Percentiles rank a stretch among this genome's conserved stretches.
Conservation (phyloP, 1,284 basidiomycete species). For the Kalmanozyma brasiliensis region DNA sequence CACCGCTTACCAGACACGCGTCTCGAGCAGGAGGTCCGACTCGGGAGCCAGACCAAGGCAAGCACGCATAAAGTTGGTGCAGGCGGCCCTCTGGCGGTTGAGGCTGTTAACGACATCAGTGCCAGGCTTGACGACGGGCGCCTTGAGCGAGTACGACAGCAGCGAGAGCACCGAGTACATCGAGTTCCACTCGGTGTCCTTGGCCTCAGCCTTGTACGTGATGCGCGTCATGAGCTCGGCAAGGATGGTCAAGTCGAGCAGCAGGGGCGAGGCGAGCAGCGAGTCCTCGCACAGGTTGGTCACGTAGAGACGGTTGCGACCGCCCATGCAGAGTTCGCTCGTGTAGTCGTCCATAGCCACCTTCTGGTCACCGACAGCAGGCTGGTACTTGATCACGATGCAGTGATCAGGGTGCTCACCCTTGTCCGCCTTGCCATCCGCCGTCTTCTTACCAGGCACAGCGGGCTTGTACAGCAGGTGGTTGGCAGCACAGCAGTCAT, state of each 20-base stretch:
- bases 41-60: slow-evolving; percentile 65
- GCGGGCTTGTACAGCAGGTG: slow-evolving; percentile 86
- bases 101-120: slow-evolving; percentile 95
- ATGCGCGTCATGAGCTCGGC: slow-evolving; percentile 94
- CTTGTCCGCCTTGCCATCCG: slow-evolving; percentile 73
- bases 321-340: slow-evolving; percentile 79
- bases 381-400: slow-evolving; percentile 76
- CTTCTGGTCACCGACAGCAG: slow-evolving; percentile 89
- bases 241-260: slow-evolving; percentile 91
- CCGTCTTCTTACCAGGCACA: slow-evolving; percentile 59
- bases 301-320: slow-evolving; percentile 69
- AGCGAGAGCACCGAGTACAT: slow-evolving; percentile 66
- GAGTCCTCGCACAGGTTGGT: slow-evolving; percentile 77
- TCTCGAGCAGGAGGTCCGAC: slow-evolving; percentile 64
- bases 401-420: slow-evolving; percentile 97
- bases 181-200: slow-evolving; percentile 55
- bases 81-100: slow-evolving; percentile 90
- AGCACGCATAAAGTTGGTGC: slow-evolving; percentile 86
- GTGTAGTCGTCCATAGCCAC: slow-evolving; percentile 97
- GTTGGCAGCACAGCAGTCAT: slow-evolving; percentile 78
- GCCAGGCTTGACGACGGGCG: slow-evolving; percentile 94
- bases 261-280: slow-evolving; percentile 91
- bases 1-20: slow-evolving; percentile 60
- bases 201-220: slow-evolving; percentile 72
- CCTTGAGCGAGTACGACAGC: slow-evolving; percentile 76